A percentile compares a stretch with the other conserved stretches of the same genome.
These are phyloP conservation scores for Grosmannia clavigera DNA, from an alignment of 2,329 filamentous ascomycete genomes.

Conservation along the genomic window DNA sequence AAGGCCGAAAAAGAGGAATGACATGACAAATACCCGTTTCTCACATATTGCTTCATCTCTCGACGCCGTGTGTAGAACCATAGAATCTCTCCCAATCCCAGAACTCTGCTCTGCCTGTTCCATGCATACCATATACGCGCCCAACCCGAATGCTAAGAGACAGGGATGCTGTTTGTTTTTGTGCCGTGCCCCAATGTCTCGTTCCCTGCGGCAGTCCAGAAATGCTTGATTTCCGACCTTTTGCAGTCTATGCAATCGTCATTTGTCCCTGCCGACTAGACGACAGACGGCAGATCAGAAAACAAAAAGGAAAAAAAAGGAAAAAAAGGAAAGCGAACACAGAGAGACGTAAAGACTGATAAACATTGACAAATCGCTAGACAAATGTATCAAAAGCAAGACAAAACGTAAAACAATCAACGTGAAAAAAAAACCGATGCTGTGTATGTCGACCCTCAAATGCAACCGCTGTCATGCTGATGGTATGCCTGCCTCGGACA, in stretches of 20 bases:
- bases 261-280: background rate
- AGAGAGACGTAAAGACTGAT: background rate
- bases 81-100: background rate
- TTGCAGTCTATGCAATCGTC: background rate
- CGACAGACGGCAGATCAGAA: background rate
- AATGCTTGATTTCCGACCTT: background rate
- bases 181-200: background rate
- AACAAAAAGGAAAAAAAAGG: background rate
- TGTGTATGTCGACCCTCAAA: background rate
- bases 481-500: background rate
- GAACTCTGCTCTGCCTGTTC: background rate
- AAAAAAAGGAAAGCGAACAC: background rate
- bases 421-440: background rate
- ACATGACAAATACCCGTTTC: background rate
- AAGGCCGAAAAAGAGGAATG: background rate
- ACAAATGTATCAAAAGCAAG: background rate
- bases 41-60: background rate
- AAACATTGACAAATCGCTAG: background rate
- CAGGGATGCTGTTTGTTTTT: background rate
- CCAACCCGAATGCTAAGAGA: background rate
- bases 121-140: background rate
- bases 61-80: background rate
- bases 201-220: background rate
- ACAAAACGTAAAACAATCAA: constrained; percentile 4
- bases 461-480: background rate